Evolutionary conservation across 139 green algal species (phyloP), one percentile per base, ranked within the genome.

Genomic region (Chlorella sp.): DNA sequence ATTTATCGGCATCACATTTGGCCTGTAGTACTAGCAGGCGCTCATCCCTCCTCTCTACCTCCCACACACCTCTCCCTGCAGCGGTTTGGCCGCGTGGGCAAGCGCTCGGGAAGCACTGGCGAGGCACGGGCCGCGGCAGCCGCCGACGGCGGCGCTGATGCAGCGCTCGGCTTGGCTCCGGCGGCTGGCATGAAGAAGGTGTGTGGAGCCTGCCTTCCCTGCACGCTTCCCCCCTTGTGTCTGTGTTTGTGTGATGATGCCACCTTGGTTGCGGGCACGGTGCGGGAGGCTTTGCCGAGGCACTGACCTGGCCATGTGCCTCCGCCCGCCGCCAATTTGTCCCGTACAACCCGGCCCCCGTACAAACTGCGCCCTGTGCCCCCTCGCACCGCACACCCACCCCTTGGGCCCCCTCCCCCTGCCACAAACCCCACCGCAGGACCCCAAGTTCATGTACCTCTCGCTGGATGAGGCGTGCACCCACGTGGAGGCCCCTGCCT

Each of bases 381-480:
- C 60, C 21, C 64, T 71, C 64, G 64, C 22, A n/a, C 21, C 22
- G 16, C 22, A 12, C 64, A 71, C 64, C 64, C 21, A 11, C 15
- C 15, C 4, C 2, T 78, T 26, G n/a, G 37, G 3, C 28, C 37
- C 32, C 30, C 15, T 9, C 73, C 34, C 30, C 18, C 7, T 76
- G n/a, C n/a, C n/a, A 32, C 11, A 18, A 18, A 36, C 60, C 60
- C 40, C 79, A 4, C 92, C 87, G 61, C 96, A 96, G 85, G 93
- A 96, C 37, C 78, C 92, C 2, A 86, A 91, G 28, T 94, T 92
- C 87, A 89, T 96, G 92, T 96, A 95, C 80, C 89, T 96, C 22
- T 94, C 93, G 11, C 92, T 96, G 73, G 94, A 96, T 81, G 94
- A 96, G 89, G 94, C 94, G 11, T 92, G 93, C 85, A 96, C 93